Evolutionary conservation across 2,329 filamentous ascomycete genomes (phyloP), one percentile per base, ranked within the genome.

Genomic region (Cercospora sp.): DNA sequence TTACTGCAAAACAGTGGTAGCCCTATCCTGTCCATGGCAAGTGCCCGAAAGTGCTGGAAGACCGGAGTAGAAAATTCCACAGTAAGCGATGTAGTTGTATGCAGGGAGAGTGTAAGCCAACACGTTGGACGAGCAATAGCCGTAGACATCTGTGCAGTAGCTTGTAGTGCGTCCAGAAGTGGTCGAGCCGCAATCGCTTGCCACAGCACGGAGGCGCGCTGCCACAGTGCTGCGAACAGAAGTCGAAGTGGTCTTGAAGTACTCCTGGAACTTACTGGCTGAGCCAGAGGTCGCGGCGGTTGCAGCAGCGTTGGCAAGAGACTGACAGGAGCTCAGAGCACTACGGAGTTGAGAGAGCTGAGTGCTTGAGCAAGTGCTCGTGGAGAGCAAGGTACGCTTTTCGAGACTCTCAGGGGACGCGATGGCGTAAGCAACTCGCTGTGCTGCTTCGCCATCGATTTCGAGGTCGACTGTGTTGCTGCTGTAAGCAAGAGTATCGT

Each of bases 11-110:
- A 84, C 84, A n/a, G 89, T 90, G 16, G 85, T 89, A 1, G 86
- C 87, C 34, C 89, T 86, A 74, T 90, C 89, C 79, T 91, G 89
- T 3, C 74, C 84, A 76, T 91, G 88, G 81, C 89, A 91, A 1
- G 76, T 79, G 8, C 72, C 72, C 10, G 84, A 80, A 51, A 87
- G 70, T 1, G 82, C 81, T 0, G 86, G 82, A 8, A 91, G 81
- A 16, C 77, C 80, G 60, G 76, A 84, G 81, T 88, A 91, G 79
- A 85, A 89, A n/a, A 87, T 77, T 8, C 83, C 81, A 79, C 89
- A 91, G 81, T 89, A 89, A 63, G 85, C 86, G 78, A 90, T 86
- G 59, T 68, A 65, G 77, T 84, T 85, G 40, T 73, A 74, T 1
- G 70, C 43, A 2, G 68, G 68, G 3, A 88, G 79, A 0, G 88